Percentiles rank a stretch among this genome's conserved stretches.
Evolutionary conservation across 2,329 filamentous ascomycete species (phyloP).

Genomic region (Ascochyta pisi): DNA sequence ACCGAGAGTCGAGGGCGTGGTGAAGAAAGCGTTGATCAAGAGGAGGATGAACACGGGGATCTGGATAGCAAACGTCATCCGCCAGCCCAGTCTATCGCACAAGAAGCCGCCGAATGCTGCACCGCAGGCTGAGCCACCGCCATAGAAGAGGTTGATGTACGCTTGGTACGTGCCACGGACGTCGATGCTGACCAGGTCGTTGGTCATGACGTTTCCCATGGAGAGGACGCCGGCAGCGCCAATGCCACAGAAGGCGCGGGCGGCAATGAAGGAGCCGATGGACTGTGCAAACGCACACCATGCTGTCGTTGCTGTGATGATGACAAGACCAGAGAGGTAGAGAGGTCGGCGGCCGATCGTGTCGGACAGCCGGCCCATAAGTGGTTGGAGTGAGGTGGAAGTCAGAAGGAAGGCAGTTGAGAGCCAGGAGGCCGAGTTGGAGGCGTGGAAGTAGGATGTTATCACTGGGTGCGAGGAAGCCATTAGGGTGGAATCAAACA

Average conservation of each 20-base stretch:
- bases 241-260: constrained; percentile 73
- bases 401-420: constrained; percentile 81
- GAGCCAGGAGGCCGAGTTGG: constrained; percentile 82
- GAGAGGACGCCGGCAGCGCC: constrained; percentile 75
- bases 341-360: constrained; percentile 72
- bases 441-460: constrained; percentile 78
- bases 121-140: constrained; percentile 60
- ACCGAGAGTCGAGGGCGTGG: constrained; percentile 55
- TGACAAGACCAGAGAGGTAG: constrained; percentile 67
- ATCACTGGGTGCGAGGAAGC: constrained; percentile 82
- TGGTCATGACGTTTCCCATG: constrained; percentile 73
- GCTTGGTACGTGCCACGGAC: constrained; percentile 76
- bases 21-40: constrained; percentile 52
- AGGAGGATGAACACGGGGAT: constrained; percentile 57
- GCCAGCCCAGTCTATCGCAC: constrained; percentile 74
- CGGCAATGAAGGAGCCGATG: constrained; percentile 74
- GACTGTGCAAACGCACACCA: constrained; percentile 73
- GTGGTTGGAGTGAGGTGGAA: constrained; percentile 76
- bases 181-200: constrained; percentile 76
- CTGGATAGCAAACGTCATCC: constrained; percentile 69
- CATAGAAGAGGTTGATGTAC: constrained; percentile 70
- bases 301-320: constrained; percentile 70
- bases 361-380: constrained; percentile 77
- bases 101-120: constrained; percentile 74
- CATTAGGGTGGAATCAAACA: constrained; percentile 82